Base-by-base conservation (phyloP, 2,329 filamentous ascomycete species). In the Exophiala bonariae region DNA sequence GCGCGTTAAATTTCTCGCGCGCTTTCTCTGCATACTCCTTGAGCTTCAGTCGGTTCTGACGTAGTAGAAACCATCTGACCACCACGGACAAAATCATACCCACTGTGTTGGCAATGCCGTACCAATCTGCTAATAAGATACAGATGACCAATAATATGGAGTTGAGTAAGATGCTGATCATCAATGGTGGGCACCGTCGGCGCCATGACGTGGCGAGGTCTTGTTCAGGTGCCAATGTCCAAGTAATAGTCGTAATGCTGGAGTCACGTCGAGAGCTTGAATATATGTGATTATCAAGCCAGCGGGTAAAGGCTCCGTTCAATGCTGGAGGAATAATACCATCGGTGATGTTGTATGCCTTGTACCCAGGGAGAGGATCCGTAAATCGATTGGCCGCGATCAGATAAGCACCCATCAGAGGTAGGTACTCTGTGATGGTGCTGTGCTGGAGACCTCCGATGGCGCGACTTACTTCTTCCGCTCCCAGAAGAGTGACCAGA, bases 401-500 rank as follows among this genome's bases (percentile, higher is more conserved):
- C 41, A 59, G 48, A 44, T 50, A 56, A 9, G 57, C 56, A 13
- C 57, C 57, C 3, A 61, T 48, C n/a, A 59, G 38, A 4, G 58
- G 58, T 2, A 61, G 33, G 35, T 50, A 59, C 32, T 61, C 55
- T 2, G 54, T 45, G 28, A 52, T 57, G 16, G 43, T 36, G 36
- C 51, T 57, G 14, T 36, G 41, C 10, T 57, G 54, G 3, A 60
- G 51, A 6, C 55, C 49, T 3, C 58, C 58, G 17, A 60, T 50
- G 11, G 48, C 38, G 19, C 47, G 30, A 40, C 58, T 49, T 46
- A 60, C 47, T 46, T 59, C 52, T 33, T 58, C 55, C 13, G 53
- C 53, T 30, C 58, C 58, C n/a, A 60, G 46, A 26, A 59, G 43
- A 9, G 58, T 60, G 20, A 60, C 49, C 7, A 60, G 45, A 45